phyloP scores from a whole-genome alignment of 306 rosid genomes.

The Rubus idaeus region DNA sequence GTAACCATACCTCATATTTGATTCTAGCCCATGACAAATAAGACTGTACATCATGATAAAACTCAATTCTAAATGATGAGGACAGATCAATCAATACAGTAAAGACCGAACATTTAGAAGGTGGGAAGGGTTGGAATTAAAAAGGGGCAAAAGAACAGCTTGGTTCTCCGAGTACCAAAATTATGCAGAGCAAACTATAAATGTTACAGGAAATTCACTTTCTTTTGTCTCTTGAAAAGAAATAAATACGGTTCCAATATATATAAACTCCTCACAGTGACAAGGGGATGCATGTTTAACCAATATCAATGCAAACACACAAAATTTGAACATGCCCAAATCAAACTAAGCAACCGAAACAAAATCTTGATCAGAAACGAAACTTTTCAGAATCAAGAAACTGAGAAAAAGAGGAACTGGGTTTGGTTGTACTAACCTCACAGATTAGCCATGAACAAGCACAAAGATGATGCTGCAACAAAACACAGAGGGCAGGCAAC shows the following conservation, averaged over 20 bases:
- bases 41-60: background rate
- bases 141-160: background rate
- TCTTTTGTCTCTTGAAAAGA: background rate
- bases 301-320: background rate
- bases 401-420: slow-evolving; percentile 3
- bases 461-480: background rate
- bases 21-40: background rate
- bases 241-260: background rate
- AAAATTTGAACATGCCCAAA: background rate
- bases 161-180: background rate
- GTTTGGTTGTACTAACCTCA: slow-evolving; percentile 27
- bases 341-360: background rate
- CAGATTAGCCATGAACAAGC: slow-evolving; percentile 4
- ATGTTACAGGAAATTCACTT: background rate
- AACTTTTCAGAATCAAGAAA: background rate
- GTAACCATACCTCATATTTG: background rate
- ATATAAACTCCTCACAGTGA: background rate
- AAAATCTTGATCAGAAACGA: background rate
- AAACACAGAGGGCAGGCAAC: background rate
- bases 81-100: slow-evolving; percentile 6
- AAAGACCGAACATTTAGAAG: background rate
- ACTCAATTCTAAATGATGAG: background rate
- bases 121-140: background rate
- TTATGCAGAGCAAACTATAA: background rate
- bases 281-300: no score